Evolutionary conservation across 352 stramenopile genomes (phyloP).

Genomic region (Phytophthora cajani): DNA sequence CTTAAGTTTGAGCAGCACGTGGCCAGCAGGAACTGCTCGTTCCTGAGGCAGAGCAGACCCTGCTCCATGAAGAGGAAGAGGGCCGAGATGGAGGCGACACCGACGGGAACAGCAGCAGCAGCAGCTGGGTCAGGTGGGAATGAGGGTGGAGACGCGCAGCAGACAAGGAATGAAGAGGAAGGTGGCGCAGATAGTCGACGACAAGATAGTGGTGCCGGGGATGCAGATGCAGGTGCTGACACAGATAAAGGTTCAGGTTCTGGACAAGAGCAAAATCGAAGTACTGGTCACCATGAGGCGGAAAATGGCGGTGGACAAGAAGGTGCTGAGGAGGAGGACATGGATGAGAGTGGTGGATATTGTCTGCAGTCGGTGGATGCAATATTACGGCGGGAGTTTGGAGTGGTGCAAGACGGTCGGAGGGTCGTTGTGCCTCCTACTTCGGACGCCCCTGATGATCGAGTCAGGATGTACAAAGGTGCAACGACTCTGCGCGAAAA

Average conservation of each 20-base stretch:
- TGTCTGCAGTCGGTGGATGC: slow-evolving; percentile 36
- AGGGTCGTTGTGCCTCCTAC: slow-evolving; percentile 13
- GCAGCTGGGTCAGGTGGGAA: neutral
- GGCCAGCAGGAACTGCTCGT: slow-evolving; percentile 82
- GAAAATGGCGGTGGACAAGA: neutral
- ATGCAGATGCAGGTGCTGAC: neutral
- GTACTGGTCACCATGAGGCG: neutral
- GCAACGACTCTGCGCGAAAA: slow-evolving; percentile 44
- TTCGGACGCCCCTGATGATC: slow-evolving; percentile 11
- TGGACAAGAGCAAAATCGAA: neutral
- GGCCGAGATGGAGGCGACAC: neutral
- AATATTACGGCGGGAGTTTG: slow-evolving; percentile 44
- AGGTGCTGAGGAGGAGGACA: neutral
- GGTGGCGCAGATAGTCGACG: neutral
- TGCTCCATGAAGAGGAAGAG: slow-evolving; percentile 27
- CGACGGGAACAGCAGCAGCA: neutral
- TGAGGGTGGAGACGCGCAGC: neutral
- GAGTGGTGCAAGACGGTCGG: slow-evolving; percentile 24
- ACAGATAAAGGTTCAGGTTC: neutral
- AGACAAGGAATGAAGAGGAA: neutral
- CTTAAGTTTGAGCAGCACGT: slow-evolving; percentile 88
- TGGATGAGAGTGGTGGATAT: slow-evolving; percentile 25
- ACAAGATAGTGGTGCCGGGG: neutral
- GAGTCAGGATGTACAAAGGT: slow-evolving; percentile 37
- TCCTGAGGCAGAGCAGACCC: slow-evolving; percentile 49